Evolutionary conservation across 2,329 filamentous ascomycete species (phyloP).

Genomic region (Botrytis paeoniae): DNA sequence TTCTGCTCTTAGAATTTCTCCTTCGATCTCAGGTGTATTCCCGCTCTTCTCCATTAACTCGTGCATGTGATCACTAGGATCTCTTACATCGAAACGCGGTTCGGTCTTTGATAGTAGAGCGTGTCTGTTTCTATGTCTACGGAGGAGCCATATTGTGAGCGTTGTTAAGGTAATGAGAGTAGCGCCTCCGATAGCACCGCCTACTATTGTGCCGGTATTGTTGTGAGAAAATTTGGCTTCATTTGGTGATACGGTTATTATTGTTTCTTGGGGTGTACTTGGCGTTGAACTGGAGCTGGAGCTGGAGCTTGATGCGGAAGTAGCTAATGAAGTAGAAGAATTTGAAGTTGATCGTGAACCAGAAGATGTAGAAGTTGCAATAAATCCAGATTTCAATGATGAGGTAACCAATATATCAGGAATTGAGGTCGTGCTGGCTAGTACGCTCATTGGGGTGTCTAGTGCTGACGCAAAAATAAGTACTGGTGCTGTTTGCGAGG

Average conservation of each 20-base stretch:
- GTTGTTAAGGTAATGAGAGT: fast-evolving
- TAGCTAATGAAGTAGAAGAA: not conserved
- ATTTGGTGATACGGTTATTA: not conserved
- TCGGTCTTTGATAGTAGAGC: not conserved
- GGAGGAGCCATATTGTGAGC: not conserved
- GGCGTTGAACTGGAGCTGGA: not conserved
- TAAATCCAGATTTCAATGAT: too few species aligned
- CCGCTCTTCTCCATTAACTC: not conserved
- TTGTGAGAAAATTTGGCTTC: not conserved
- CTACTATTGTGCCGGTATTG: not conserved
- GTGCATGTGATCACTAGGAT: not conserved
- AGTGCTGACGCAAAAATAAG: not conserved
- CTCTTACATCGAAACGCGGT: not conserved
- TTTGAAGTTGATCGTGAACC: not conserved
- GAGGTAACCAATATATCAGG: not conserved
- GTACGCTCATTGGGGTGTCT: not conserved
- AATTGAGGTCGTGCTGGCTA: not conserved
- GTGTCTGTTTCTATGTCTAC: not conserved
- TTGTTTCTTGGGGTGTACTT: not conserved
- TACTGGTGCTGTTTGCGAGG: not conserved
- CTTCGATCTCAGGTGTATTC: not conserved
- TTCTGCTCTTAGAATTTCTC: not conserved
- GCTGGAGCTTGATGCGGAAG: not conserved
- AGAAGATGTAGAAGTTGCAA: too few species aligned
- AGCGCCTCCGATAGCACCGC: not conserved